Conservation (phyloP, 129 eudicot species). For the carrot (Daucus carota) region DH1_v3.0 NC_030381.2:55582501-55583000, state of each 20-base stretch:
- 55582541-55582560: background rate
- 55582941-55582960: conserved; percentile 74
- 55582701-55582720: background rate
- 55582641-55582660: conserved; percentile 5
- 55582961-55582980: conserved; percentile 53
- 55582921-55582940: conserved; percentile 83
- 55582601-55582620: background rate
- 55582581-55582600: background rate
- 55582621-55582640: background rate
- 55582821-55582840: conserved; percentile 72
- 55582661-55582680: background rate
- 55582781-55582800: conserved; percentile 53
- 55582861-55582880: conserved; percentile 70
- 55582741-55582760: conserved; percentile 38
- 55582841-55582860: conserved; percentile 76
- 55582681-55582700: background rate
- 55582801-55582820: conserved; percentile 90
- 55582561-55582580: background rate
- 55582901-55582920: conserved; percentile 85
- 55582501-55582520: background rate
- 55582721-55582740: background rate
- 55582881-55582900: conserved; percentile 87
- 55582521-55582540: background rate
- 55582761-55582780: conserved; percentile 63
- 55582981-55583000: conserved; percentile 64